Conservation (phyloP, 2,329 filamentous ascomycete species). For the Paradendryphiella salina region DNA sequence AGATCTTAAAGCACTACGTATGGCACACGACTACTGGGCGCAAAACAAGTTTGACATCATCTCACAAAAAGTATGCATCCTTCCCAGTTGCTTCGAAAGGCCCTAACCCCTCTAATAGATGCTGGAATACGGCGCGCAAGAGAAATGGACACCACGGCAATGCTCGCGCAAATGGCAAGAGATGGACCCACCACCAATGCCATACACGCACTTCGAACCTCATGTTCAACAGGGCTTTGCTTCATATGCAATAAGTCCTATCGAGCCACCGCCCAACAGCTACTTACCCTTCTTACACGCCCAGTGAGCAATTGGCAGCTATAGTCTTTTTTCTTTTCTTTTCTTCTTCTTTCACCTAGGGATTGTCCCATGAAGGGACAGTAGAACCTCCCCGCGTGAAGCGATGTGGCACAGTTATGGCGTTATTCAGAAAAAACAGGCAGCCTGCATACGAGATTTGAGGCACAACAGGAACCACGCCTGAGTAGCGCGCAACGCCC, state of each 20-base stretch:
- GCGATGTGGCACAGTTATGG: constrained; percentile 9
- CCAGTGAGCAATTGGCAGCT: constrained; percentile 1
- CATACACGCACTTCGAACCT: constrained; percentile 43
- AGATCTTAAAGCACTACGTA: constrained; percentile 54
- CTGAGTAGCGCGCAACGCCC: constrained; percentile 1
- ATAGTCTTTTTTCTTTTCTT: neutral
- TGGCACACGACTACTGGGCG: constrained; percentile 58
- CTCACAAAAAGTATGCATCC: constrained; percentile 50
- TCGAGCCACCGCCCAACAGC: constrained; percentile 31
- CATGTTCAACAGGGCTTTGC: constrained; percentile 38
- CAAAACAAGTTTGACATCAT: constrained; percentile 60
- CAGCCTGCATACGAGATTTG: constrained; percentile 6
- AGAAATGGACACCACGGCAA: constrained; percentile 56
- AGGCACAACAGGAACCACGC: constrained; percentile 2
- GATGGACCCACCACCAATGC: constrained; percentile 42
- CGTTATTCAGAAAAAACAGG: constrained; percentile 6
- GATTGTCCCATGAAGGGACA: neutral
- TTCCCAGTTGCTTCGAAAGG: neutral
- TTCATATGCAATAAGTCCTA: constrained; percentile 44
- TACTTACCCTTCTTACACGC: constrained; percentile 42
- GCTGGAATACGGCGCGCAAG: constrained; percentile 55
- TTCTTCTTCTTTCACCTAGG: constrained; percentile 1
- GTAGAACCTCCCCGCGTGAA: neutral
- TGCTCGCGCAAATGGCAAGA: constrained; percentile 58
- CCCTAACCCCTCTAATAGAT: constrained; percentile 47